Evolutionary conservation across 306 rosid genomes (phyloP).

Genomic region (Cucumis sativus): Cucumber_9930_V3 NC_026655.2:23325001-23325500

Average conservation of each 20-base stretch:
- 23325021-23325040: not conserved
- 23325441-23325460: constrained; percentile 96
- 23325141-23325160: constrained; percentile 97
- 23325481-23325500: constrained; percentile 49
- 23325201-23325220: not conserved
- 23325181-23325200: constrained; percentile 1
- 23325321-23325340: constrained; percentile 29
- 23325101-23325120: constrained; percentile 63
- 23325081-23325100: constrained; percentile 44
- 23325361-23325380: constrained; percentile 41
- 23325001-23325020: constrained; percentile 8
- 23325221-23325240: constrained; percentile 2
- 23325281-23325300: constrained; percentile 51
- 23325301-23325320: constrained; percentile 29
- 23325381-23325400: constrained; percentile 52
- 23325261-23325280: constrained; percentile 88
- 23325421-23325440: constrained; percentile 64
- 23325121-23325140: constrained; percentile 84
- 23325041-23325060: constrained; percentile 28
- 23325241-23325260: constrained; percentile 87
- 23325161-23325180: not conserved
- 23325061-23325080: constrained; percentile 47
- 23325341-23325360: constrained; percentile 28
- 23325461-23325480: constrained; percentile 81
- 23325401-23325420: constrained; percentile 59